A percentile compares a stretch with the other conserved stretches of the same genome.
Evolutionary conservation across 2,329 filamentous ascomycete species (phyloP).

Genomic region (Apiospora marii): DNA sequence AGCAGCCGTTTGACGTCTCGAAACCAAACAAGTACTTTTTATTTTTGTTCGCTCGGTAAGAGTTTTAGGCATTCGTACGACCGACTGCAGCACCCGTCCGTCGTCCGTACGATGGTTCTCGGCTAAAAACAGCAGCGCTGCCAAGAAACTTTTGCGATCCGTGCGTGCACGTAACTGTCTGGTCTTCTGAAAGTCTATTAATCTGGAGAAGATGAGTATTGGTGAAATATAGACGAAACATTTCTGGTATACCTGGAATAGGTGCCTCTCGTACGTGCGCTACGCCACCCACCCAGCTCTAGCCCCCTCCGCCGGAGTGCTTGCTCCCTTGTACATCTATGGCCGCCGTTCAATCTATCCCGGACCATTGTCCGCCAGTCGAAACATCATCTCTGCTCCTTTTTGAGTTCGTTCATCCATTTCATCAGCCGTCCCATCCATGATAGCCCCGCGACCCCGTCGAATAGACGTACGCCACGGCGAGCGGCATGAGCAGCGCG

Average conservation of each 20-base stretch:
- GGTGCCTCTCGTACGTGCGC: background rate
- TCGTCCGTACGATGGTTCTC: background rate
- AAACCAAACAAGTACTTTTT: slow-evolving; percentile 11
- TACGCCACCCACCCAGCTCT: background rate
- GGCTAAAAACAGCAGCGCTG: background rate
- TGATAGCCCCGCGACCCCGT: background rate
- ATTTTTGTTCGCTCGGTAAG: background rate
- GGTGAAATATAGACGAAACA: background rate
- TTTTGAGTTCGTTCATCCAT: background rate
- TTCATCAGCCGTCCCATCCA: background rate
- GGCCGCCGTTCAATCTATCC: background rate
- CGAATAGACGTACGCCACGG: background rate
- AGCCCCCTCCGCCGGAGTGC: background rate
- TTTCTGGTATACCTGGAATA: background rate
- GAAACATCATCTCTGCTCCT: too few relatives aligned
- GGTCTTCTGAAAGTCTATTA: background rate
- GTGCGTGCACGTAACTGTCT: background rate
- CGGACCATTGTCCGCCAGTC: background rate
- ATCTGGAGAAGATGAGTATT: background rate
- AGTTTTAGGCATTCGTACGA: slow-evolving; percentile 6
- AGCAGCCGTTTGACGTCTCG: background rate
- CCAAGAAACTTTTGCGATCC: background rate
- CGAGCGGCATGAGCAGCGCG: background rate
- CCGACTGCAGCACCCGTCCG: background rate
- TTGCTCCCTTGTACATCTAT: background rate